Evolutionary conservation across 148 eudicot species (phyloP).

Genomic region (Pouteria glomerata): DNA sequence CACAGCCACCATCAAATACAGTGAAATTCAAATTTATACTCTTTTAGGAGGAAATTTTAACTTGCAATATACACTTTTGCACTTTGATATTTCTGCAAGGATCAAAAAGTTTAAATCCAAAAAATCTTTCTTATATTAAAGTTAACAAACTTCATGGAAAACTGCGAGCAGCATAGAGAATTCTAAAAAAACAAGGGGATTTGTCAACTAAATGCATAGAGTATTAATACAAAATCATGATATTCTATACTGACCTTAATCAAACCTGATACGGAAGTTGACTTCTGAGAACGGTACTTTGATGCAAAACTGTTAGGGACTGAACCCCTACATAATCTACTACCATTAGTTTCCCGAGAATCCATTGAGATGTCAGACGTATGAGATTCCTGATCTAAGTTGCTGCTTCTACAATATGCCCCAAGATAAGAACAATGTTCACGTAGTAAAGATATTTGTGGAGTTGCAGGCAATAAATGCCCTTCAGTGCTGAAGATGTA

Average conservation of each 20-base stretch:
- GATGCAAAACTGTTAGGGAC: constrained; percentile 26
- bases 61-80: background rate
- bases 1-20: background rate
- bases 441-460: constrained; percentile 70
- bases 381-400: constrained; percentile 36
- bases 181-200: too few species aligned
- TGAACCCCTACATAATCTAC: constrained; percentile 28
- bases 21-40: background rate
- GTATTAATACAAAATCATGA: background rate
- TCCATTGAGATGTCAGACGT: constrained; percentile 28
- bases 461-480: constrained; percentile 84
- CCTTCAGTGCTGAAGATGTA: constrained; percentile 97
- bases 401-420: constrained; percentile 61
- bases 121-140: too few species aligned
- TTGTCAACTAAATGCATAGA: too few species aligned
- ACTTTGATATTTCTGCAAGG: background rate
- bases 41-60: background rate
- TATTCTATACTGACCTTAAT: constrained; percentile 55
- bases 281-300: constrained; percentile 24
- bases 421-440: constrained; percentile 88
- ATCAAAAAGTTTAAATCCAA: background rate
- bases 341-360: constrained; percentile 38
- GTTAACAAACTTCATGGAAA: too few species aligned
- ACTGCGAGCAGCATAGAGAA: too few species aligned
- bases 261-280: constrained; percentile 45